A percentile compares a stretch with the other conserved stretches of the same genome.
Evolutionary conservation across 2,329 filamentous ascomycete genomes (phyloP).

Genomic region (Colletotrichum camelliae): DNA sequence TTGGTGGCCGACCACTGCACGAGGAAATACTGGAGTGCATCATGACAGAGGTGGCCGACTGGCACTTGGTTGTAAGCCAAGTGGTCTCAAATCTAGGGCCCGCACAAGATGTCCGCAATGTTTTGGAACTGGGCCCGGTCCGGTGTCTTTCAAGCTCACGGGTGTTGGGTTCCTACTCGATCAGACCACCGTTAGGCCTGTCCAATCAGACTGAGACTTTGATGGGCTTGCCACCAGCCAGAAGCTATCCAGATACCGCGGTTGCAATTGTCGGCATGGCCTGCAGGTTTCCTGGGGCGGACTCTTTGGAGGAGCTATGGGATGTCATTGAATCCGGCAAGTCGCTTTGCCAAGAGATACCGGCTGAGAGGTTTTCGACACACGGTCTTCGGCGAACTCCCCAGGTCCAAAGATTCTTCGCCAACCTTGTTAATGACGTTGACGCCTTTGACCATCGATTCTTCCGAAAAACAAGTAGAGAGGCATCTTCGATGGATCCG

Average conservation of each 20-base stretch:
- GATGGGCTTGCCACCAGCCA: not conserved
- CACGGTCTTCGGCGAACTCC: not conserved
- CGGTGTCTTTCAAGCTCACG: not conserved
- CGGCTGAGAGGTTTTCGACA: not conserved
- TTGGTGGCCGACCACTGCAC: not conserved
- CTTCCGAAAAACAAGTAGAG: conserved; percentile 37
- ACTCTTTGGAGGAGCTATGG: not conserved
- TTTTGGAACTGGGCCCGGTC: not conserved
- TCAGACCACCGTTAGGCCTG: not conserved
- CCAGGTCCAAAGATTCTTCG: not conserved
- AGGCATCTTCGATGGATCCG: conserved; percentile 35
- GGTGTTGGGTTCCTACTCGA: not conserved
- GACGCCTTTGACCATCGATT: conserved; percentile 42
- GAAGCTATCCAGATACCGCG: not conserved
- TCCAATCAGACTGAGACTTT: not conserved
- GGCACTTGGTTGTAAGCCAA: not conserved
- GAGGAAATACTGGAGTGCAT: not conserved
- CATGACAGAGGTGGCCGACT: not conserved
- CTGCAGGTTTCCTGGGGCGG: not conserved
- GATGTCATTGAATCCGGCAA: not conserved
- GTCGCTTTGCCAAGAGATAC: not conserved
- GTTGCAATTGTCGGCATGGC: not conserved
- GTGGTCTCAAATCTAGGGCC: not conserved
- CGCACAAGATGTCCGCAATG: not conserved
- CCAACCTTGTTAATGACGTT: conserved; percentile 22